Evolutionary conservation across 495 filamentous ascomycete genomes (phyloP), one percentile per base, ranked within the genome.

Genomic region (Choiromyces venosus): DNA sequence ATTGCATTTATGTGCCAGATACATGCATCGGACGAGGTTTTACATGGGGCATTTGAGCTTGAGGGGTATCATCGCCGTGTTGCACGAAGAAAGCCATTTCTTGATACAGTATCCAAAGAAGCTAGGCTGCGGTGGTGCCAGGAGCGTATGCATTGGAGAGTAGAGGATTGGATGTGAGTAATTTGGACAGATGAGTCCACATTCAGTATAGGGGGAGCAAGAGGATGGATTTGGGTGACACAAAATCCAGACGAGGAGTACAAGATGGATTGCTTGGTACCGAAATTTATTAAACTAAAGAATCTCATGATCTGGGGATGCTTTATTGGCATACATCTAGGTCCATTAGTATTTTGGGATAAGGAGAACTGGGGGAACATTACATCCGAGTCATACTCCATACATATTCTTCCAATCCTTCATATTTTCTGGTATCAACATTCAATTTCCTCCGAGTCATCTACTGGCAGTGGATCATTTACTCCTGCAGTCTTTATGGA

Each of bases 131-230:
- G 21, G 16, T 74, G 61, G 18, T 37, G 29, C 5, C 21, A 42
- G n/a, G 18, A 42, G 0, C 25, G 52, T 1, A 10, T 14, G 0
- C 29, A 70, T 10, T 70, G 66, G 71, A 69, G 18, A 19, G 38
- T 2, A 0, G 25, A 70, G 5, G 64, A 74, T 21, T 74, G 72
- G 67, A 16, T 37, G 14, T 1, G 19, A 4, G 37, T 71, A 0
- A n/a, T 74, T 25, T 76, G 68, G 74, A 71, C 72, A 4, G 64
- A 71, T 65, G 61, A 76, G 25, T 64, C 37, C 16, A 71, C 70
- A 46, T 39, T 74, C 1, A 44, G 44, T 40, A 19, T 76, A 6
- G 61, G 38, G 18, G 71, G 39, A 12, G 21, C 25, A 5, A 0
- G 71, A 0, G 36, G 39, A 40, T 61, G 37, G 21, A 40, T 74